Conservation (phyloP, 805 yeast species). For the Candida tammaniensis region DNA sequence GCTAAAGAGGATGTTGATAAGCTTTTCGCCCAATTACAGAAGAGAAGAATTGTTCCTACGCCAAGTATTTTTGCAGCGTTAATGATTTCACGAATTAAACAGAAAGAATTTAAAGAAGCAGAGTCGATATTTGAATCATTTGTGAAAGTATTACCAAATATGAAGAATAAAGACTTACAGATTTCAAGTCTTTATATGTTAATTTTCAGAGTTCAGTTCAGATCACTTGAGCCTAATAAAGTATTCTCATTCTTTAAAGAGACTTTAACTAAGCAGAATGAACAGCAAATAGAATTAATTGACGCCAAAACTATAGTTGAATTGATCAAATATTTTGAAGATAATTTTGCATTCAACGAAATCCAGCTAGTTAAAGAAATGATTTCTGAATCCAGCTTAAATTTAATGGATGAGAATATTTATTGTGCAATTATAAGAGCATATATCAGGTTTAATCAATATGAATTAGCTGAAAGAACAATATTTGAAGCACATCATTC, state of each 20-base stretch:
- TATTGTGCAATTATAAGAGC: constrained; percentile 26
- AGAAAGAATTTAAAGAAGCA: constrained; percentile 34
- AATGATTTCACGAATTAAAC: constrained; percentile 38
- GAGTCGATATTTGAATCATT: constrained; percentile 26
- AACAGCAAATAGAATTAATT: constrained; percentile 14
- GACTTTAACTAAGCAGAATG: constrained; percentile 18
- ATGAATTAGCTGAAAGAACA: constrained; percentile 30
- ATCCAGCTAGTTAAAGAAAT: constrained; percentile 16
- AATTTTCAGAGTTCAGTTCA: constrained; percentile 25
- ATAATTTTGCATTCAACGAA: constrained; percentile 19
- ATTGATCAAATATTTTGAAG: constrained; percentile 21
- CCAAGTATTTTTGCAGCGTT: constrained; percentile 43
- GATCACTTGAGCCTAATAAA: constrained; percentile 21
- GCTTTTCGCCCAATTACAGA: constrained; percentile 46
- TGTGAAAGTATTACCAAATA: constrained; percentile 8
- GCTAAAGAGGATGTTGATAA: constrained; percentile 46
- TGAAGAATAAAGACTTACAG: constrained; percentile 15
- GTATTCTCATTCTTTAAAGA: constrained; percentile 26
- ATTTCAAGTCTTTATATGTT: constrained; percentile 23
- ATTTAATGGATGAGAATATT: constrained; percentile 22
- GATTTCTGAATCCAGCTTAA: constrained; percentile 15
- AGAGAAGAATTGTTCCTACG: constrained; percentile 48
- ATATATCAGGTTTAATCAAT: constrained; percentile 28
- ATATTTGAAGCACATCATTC: constrained; percentile 29
- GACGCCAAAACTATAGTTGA: constrained; percentile 15